Conservation (phyloP, 257 asterid species). For the Forsythia suspensa region DNA sequence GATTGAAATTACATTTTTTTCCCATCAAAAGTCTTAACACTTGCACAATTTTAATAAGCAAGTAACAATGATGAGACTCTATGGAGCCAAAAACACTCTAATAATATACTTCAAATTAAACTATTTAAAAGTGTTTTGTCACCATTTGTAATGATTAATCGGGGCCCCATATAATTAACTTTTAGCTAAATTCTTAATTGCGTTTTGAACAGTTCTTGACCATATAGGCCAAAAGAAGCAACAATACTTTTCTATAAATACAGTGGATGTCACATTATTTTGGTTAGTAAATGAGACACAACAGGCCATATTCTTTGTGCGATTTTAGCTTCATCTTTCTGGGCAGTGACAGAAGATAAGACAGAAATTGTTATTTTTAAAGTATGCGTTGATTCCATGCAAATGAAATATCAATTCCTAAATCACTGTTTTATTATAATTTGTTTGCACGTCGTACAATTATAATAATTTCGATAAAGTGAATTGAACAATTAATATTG, state of each 20-base stretch:
- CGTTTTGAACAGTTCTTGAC: neutral
- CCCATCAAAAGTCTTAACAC: too few relatives aligned
- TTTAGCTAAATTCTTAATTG: neutral
- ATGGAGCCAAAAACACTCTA: too few relatives aligned
- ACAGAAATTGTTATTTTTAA: neutral
- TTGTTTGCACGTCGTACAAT: neutral
- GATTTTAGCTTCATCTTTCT: neutral
- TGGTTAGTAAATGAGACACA: neutral
- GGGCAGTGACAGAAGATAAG: neutral
- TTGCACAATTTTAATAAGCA: too few relatives aligned
- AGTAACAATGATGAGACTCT: too few relatives aligned
- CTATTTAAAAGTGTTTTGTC: too few relatives aligned
- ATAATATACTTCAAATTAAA: too few relatives aligned
- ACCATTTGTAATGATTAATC: neutral
- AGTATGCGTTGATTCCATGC: neutral
- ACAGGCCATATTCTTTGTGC: neutral
- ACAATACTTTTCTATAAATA: neutral
- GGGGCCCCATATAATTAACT: too few relatives aligned
- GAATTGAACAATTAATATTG: too few relatives aligned
- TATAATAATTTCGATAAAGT: neutral
- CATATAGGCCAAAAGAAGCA: neutral
- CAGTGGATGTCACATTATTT: neutral
- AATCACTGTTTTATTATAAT: too few relatives aligned
- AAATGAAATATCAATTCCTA: too few relatives aligned
- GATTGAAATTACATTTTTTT: too few relatives aligned